Conservation (phyloP, 164 flowering plant genomes). For the Warburgia ugandensis region DNA sequence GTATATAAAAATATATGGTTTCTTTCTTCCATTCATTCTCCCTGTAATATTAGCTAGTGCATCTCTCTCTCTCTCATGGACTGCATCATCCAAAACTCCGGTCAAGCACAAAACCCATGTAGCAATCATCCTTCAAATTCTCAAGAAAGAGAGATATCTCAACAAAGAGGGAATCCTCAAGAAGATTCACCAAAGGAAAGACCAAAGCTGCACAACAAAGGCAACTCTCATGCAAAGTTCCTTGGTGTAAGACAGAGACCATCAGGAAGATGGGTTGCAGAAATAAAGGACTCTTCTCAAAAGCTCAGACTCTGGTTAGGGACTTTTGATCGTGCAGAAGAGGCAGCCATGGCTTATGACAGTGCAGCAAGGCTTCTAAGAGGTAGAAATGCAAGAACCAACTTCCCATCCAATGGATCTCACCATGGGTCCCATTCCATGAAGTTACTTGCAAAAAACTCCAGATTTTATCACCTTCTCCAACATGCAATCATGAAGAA, state of each 20-base stretch:
- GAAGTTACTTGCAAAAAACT: conserved; percentile 24
- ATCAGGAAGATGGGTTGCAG: too few relatives aligned
- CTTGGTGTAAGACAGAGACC: conserved; percentile 58
- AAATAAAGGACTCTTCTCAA: conserved; percentile 41
- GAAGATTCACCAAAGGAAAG: too few relatives aligned
- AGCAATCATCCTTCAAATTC: too few relatives aligned
- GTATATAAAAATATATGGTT: too few relatives aligned
- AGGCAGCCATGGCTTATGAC: conserved; percentile 51
- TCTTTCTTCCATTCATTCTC: too few relatives aligned
- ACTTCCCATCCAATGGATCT: conserved; percentile 24
- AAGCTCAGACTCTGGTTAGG: conserved; percentile 53
- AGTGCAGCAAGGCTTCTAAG: conserved; percentile 39
- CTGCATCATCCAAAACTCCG: too few relatives aligned
- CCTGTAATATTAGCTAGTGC: too few relatives aligned
- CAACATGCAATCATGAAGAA: conserved; percentile 34
- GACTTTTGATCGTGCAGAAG: conserved; percentile 44
- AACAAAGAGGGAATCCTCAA: too few relatives aligned
- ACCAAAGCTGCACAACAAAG: background rate
- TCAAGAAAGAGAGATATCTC: too few relatives aligned
- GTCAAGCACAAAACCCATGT: too few relatives aligned
- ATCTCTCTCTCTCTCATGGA: too few relatives aligned
- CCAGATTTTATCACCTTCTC: conserved; percentile 32
- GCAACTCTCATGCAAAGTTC: conserved; percentile 12
- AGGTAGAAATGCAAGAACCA: conserved; percentile 48
- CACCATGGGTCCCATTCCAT: conserved; percentile 15